Evolutionary conservation across 2,329 filamentous ascomycete genomes (phyloP), one percentile per base, ranked within the genome.

Genomic region (Raffaelea deltoideospora): DNA sequence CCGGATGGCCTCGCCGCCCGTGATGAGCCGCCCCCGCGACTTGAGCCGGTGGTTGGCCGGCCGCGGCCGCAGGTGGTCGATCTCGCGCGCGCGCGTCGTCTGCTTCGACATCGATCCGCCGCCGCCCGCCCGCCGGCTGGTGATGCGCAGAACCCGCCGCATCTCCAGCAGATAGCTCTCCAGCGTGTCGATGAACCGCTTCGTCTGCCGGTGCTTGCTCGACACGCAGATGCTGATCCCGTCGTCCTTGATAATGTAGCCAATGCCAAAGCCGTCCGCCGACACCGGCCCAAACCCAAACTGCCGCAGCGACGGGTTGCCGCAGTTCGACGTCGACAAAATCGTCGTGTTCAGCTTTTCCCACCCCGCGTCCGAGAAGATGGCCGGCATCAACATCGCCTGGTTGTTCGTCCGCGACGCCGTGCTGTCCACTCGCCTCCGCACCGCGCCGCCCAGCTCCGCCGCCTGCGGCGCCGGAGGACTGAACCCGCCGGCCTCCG

Each of bases 211-310:
- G 55, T 98, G 90, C 59, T 95, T 95, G 50, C 81, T 90, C 13
- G 79, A 82, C 1, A 87, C 86, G 56, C 90, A 96, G 43, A 98
- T 88, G 33, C 79, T 85, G 42, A 96, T 82, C 34, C 75, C 72
- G 36, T 90, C 83, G 47, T 92, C 85, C 59, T 98, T 98, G 69
- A 98, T 95, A 50, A 98, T 96, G 61, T 98, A 98, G 3, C 90
- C 90, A 38, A 98, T 95, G 22, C 90, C 90, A 52, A 96, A 96
- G 0, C 90, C 90, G 46, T 95, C 86, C 3, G 78, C 88, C 1
- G 83, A 88, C 0, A 88, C 93, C 2, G 90, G 90, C 0, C 90
- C 90, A 53, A 98, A 98, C 4, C 90, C 90, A 50, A 98, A 98
- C 49, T 96, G 88, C 2, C 90, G 77, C 15, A 98, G 74, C 0